These are phyloP conservation scores for Tubosaeta sp. DNA, from an alignment of 768 basidiomycete genomes.

Conservation along the genomic window DNA sequence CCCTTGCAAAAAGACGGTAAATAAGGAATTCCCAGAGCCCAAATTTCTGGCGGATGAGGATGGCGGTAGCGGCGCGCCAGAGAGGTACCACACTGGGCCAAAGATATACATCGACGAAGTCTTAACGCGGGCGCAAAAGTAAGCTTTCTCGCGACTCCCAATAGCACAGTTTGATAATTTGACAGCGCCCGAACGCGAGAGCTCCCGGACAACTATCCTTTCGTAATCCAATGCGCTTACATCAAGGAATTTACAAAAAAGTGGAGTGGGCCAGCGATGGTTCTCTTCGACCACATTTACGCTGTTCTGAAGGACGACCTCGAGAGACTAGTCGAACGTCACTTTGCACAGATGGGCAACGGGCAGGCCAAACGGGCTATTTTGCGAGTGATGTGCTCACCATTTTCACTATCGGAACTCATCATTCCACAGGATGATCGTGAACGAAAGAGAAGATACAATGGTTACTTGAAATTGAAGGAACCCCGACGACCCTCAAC, in stretches of 20 bases:
- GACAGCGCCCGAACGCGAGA: constrained; percentile 66
- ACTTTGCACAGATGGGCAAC: constrained; percentile 52
- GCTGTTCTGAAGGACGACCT: constrained; percentile 37
- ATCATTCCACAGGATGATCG: constrained; percentile 36
- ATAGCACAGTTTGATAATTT: neutral
- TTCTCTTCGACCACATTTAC: constrained; percentile 41
- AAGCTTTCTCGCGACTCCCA: constrained; percentile 13
- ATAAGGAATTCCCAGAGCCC: constrained; percentile 5
- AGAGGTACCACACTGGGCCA: neutral
- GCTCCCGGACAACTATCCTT: constrained; percentile 64
- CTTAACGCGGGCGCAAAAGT: constrained; percentile 43
- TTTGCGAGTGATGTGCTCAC: constrained; percentile 27
- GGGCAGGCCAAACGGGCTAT: constrained; percentile 39
- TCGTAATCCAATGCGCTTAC: constrained; percentile 50
- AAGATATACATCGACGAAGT: constrained; percentile 53
- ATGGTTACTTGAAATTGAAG: constrained; percentile 50
- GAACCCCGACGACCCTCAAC: constrained; percentile 49
- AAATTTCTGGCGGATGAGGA: constrained; percentile 42
- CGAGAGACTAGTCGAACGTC: constrained; percentile 38
- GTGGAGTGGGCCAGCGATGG: constrained; percentile 47
- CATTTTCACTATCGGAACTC: neutral
- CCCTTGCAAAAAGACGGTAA: constrained; percentile 37
- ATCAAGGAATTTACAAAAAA: constrained; percentile 41
- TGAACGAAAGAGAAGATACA: constrained; percentile 42
- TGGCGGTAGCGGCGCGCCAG: constrained; percentile 6